Base-by-base conservation (phyloP, 768 basidiomycete species). In the Leccinum imitatum region DNA sequence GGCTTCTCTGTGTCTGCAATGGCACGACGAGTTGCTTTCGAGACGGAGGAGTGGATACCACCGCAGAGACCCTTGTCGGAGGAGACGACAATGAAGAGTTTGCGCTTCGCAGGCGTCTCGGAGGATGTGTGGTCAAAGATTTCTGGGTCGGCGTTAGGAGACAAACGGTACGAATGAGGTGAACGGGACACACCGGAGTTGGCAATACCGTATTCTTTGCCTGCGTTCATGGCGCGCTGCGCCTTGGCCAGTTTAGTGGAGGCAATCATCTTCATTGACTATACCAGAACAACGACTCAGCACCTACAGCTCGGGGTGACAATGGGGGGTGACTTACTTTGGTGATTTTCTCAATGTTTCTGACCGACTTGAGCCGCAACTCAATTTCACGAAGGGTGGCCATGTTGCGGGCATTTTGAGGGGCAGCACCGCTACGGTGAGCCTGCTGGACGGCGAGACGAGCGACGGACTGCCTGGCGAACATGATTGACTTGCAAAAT, bases 231-330 rank as follows among this genome's bases (percentile, higher is more conserved):
- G 62, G 95, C 93, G 67, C 88, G 84, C 81, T 96, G 93, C 56
- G 96, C 97, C 79, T 96, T 95, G 69, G 88, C 85, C 37, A 99
- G 88, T 76, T 95, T 95, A 55, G 95, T 96, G 54, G 96, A 98
- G 59, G 95, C 96, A 82, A 98, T 96, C 86, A 99, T 95, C 84
- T 97, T 96, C 93, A 97, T 96, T 53, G 94, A 93, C 91, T 95
- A 70, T 14, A 71, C 39, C 50, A 37, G 17, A 44, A 57, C 14
- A 59, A 15, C 52, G 8, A 50, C 61, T 52, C 53, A 63, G 57
- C 53, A 30, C 50, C 53, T 21, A 17, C 46, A 14, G 6, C 47
- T n/a, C 3, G 8, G 17, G 39, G 8, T 3, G 9, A 41, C 39
- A 63, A 35, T 6, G 33, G 13, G 33, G 30, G 35, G 33, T 30